phyloP scores from a whole-genome alignment of 2,329 filamentous ascomycete genomes.

The Xylariaceae sp. region DNA sequence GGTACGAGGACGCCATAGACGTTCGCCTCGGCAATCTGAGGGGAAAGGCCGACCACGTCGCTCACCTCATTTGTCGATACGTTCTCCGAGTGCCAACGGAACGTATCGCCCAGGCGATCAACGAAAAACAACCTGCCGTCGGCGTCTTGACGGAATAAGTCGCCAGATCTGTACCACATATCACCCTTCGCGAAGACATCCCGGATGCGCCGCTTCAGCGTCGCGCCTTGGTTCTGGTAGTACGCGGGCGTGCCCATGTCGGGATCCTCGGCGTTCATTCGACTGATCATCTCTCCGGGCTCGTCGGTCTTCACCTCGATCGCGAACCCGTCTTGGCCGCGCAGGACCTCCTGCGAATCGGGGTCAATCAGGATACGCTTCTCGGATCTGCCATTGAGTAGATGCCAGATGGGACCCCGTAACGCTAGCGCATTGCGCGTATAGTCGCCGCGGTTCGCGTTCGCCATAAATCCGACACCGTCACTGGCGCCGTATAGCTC shows the following conservation, averaged over 20 bases:
- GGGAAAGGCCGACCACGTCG: constrained; percentile 34
- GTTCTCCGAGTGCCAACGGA: constrained; percentile 56
- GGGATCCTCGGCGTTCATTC: constrained; percentile 44
- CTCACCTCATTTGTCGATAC: constrained; percentile 41
- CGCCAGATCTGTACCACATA: constrained; percentile 63
- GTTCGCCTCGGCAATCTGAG: constrained; percentile 36
- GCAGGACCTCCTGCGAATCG: constrained; percentile 60
- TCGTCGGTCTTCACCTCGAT: constrained; percentile 57
- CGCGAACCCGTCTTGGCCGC: constrained; percentile 64
- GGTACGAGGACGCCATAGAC: constrained; percentile 40
- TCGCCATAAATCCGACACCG: constrained; percentile 57
- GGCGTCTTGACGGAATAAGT: constrained; percentile 54
- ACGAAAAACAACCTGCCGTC: constrained; percentile 66
- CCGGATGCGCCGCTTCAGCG: constrained; percentile 56
- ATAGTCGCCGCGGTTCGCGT: constrained; percentile 57
- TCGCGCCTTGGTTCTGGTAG: constrained; percentile 56
- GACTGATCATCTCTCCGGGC: constrained; percentile 66
- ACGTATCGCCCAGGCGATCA: constrained; percentile 68
- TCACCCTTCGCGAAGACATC: constrained; percentile 65
- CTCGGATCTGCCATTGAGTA: constrained; percentile 47
- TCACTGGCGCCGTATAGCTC: constrained; percentile 79
- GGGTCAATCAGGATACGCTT: constrained; percentile 67
- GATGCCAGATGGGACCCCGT: constrained; percentile 59
- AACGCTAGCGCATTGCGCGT: constrained; percentile 60
- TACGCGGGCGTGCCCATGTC: constrained; percentile 56